Conservation (phyloP, 2,329 filamentous ascomycete species). For the Didymella glomerata region DNA sequence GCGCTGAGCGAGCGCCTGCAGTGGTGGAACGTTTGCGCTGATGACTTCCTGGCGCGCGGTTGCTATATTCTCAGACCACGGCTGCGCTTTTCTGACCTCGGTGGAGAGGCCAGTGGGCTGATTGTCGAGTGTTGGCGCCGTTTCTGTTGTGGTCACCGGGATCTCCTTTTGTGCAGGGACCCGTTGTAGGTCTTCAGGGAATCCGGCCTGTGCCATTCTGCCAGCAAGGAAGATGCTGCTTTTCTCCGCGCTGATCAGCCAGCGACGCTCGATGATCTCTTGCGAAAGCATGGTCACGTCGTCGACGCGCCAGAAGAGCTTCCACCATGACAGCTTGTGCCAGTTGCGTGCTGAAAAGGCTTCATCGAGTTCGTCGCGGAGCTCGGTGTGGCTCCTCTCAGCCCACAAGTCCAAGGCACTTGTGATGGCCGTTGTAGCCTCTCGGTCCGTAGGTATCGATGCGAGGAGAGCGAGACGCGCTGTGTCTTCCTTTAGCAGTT, state of each 20-base stretch:
- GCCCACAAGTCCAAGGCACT: conserved; percentile 74
- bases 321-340: conserved; percentile 90
- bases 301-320: conserved; percentile 92
- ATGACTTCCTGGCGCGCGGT: conserved; percentile 66
- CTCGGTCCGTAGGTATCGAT: conserved; percentile 52
- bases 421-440: conserved; percentile 62
- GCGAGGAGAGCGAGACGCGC: conserved; percentile 47
- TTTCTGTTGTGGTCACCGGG: conserved; percentile 27
- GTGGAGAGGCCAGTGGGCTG: conserved; percentile 36
- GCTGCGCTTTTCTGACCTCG: conserved; percentile 45
- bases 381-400: conserved; percentile 80
- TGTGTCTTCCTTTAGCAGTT: conserved; percentile 62
- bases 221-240: conserved; percentile 85
- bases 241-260: conserved; percentile 80
- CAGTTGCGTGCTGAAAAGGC: conserved; percentile 80
- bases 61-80: conserved; percentile 80
- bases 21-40: conserved; percentile 51
- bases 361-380: conserved; percentile 79
- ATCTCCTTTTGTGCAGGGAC: conserved; percentile 14
- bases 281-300: conserved; percentile 85
- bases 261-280: conserved; percentile 78
- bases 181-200: conserved; percentile 45
- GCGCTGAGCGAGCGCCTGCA: conserved; percentile 57
- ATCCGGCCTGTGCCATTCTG: conserved; percentile 71
- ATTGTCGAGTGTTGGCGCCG: conserved; percentile 31